Evolutionary conservation across 139 green algal species (phyloP).

Genomic region (Chlamydomonas schloesseri): DNA sequence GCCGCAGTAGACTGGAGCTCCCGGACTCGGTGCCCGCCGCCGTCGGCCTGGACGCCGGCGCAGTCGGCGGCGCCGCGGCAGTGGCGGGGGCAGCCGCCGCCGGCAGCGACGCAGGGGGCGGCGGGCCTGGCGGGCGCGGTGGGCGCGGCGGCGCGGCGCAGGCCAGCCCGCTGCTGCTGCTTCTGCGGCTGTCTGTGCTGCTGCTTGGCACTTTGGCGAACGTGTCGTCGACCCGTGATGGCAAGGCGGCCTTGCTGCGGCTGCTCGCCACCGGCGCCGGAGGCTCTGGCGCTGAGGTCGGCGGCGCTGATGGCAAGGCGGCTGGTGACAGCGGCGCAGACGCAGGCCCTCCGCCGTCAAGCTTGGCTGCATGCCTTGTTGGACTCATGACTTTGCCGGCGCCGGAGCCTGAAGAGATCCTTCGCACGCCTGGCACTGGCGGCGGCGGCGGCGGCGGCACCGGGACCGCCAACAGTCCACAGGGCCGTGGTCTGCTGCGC

Average conservation of each 20-base stretch:
- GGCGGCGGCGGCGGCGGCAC: not conserved
- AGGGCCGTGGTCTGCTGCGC: not conserved
- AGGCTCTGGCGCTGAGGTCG: not conserved
- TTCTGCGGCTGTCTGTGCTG: constrained; percentile 31
- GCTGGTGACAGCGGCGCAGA: not conserved
- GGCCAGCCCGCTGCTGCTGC: constrained; percentile 18
- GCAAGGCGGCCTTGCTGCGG: constrained; percentile 19
- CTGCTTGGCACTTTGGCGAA: constrained; percentile 16
- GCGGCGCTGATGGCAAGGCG: not conserved
- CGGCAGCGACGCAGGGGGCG: not conserved
- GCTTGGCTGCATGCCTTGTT: constrained; percentile 20
- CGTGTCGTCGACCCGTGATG: not conserved
- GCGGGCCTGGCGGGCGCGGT: not conserved
- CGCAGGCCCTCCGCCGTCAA: not conserved
- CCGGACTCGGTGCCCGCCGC: constrained; percentile 8
- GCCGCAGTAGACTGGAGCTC: not conserved
- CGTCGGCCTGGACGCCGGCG: not conserved
- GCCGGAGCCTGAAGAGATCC: not conserved
- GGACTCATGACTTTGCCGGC: constrained; percentile 27
- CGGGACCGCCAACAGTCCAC: not conserved
- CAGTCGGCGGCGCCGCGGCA: not conserved
- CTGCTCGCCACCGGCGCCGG: not conserved
- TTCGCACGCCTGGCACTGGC: not conserved
- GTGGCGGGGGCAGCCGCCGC: no score
- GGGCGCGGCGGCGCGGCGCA: no score